These are phyloP conservation scores for Suhomyces xylopsoci DNA, from an alignment of 805 yeast genomes.

Conservation along the genomic window DNA sequence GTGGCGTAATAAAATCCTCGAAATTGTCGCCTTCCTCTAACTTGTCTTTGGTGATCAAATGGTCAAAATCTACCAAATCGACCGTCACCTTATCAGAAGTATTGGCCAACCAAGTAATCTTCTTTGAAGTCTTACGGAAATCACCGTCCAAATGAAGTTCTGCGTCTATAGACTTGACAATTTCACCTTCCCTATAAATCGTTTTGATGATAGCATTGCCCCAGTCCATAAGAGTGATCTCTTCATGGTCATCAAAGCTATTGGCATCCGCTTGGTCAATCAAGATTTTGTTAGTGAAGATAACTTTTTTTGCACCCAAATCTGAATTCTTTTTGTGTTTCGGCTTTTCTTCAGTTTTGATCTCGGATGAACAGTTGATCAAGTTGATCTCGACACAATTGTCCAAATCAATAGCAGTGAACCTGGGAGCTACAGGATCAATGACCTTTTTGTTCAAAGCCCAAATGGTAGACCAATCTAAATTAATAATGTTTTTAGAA, in stretches of 20 bases:
- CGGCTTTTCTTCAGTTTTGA: slow-evolving; percentile 19
- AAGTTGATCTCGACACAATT: slow-evolving; percentile 70
- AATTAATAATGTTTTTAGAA: slow-evolving; percentile 90
- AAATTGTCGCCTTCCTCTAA: slow-evolving; percentile 29
- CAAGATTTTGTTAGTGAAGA: slow-evolving; percentile 18
- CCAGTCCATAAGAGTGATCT: slow-evolving; percentile 31
- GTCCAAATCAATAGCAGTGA: slow-evolving; percentile 66
- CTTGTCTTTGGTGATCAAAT: slow-evolving; percentile 31
- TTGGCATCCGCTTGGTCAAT: slow-evolving; percentile 26
- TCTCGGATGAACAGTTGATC: slow-evolving; percentile 19
- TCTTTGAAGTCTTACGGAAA: slow-evolving; percentile 29
- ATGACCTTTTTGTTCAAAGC: slow-evolving; percentile 94
- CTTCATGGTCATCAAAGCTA: slow-evolving; percentile 22
- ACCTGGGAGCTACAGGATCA: slow-evolving; percentile 96
- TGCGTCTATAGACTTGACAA: slow-evolving; percentile 23
- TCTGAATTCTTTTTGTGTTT: slow-evolving; percentile 30
- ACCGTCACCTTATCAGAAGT: slow-evolving; percentile 24
- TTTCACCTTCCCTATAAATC: slow-evolving; percentile 18
- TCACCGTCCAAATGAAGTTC: slow-evolving; percentile 29
- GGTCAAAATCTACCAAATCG: slow-evolving; percentile 27
- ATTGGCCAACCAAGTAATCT: slow-evolving; percentile 31
- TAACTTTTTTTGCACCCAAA: slow-evolving; percentile 23
- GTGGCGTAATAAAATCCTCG: slow-evolving; percentile 26
- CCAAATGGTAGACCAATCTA: slow-evolving; percentile 98
- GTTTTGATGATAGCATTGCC: slow-evolving; percentile 26